Evolutionary conservation across 331 rosid species (phyloP), one percentile per base, ranked within the genome.

Genomic region (Dryas integrifolia): DNA sequence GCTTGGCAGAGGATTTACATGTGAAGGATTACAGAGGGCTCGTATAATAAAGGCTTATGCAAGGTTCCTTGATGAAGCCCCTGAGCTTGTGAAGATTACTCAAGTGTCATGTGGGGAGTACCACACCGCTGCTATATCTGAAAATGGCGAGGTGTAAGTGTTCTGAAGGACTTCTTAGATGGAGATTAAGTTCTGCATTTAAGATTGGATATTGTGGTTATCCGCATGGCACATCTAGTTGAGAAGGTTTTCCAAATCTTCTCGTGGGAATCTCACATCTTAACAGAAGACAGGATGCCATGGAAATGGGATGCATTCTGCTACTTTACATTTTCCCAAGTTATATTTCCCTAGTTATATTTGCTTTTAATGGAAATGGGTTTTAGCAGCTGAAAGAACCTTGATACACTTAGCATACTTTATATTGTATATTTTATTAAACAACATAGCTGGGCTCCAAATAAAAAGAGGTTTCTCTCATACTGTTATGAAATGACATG

Each of bases 91-190:
- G 85, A 93, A 85, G 91, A 85, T 93, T 86, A 86, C 86, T 84
- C 88, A 76, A 49, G 96, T 93, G 89, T 93, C 97, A 78, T 91
- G 98, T 48, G 98, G 98, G 88, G 98, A 93, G 88, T 91, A 91
- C 90, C 96, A 93, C 84, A 75, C 92, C 4, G 98, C 97, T 35
- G 98, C 95, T 82, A 80, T 91, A 80, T 91, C 97, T 78, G 94
- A 93, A 53, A 80, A 70, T 77, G 97, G 92, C 85, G 96, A 93
- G 96, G 96, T 89, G 98, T 90, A 91, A 93, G 98, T 93, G 90
- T 83, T 74, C 74, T 80, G 79, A 83, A 86, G 91, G 84, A 81
- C 79, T 86, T 80, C 77, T 76, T 87, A 71, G 76, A 71, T 84
- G 92, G 88, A 87, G 92, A 83, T 84, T 82, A 75, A 56, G 82